phyloP scores from a whole-genome alignment of 2,329 filamentous ascomycete genomes.

The Cryphonectria japonica region DNA sequence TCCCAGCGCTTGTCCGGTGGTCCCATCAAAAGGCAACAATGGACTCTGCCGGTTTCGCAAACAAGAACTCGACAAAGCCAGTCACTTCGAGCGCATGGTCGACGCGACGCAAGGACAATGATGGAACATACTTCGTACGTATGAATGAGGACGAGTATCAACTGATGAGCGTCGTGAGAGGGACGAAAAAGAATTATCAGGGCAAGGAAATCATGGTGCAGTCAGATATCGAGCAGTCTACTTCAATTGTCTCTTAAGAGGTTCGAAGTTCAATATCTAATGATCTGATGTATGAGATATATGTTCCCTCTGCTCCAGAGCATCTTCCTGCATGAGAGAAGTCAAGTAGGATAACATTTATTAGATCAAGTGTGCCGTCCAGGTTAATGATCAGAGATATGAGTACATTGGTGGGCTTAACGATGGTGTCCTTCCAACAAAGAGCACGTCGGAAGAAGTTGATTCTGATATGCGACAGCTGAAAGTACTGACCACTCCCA shows the following conservation, averaged over 20 bases:
- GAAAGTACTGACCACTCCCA: too few species aligned
- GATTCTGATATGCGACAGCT: too few species aligned
- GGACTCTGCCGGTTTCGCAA: neutral
- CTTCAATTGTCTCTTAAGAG: neutral
- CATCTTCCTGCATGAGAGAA: too few species aligned
- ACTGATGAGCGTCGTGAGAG: neutral
- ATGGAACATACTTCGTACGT: too few species aligned
- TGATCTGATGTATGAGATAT: too few species aligned
- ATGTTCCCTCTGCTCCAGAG: too few species aligned
- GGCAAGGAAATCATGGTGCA: constrained; percentile 12
- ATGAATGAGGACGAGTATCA: constrained; percentile 11
- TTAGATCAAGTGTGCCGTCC: too few species aligned
- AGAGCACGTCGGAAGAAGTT: too few species aligned
- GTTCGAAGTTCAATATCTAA: constrained; percentile 29
- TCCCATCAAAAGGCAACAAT: neutral
- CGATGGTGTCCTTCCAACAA: too few species aligned
- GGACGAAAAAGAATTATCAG: neutral
- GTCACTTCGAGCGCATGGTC: neutral
- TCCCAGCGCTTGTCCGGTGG: neutral
- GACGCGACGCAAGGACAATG: neutral
- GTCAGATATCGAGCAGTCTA: constrained; percentile 8
- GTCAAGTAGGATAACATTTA: too few species aligned
- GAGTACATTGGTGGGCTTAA: too few species aligned
- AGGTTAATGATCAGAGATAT: too few species aligned
- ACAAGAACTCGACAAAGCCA: neutral